Evolutionary conservation across 179 eudicot genomes (phyloP), one percentile per base, ranked within the genome.

Genomic region (Corrigiola litoralis): DNA sequence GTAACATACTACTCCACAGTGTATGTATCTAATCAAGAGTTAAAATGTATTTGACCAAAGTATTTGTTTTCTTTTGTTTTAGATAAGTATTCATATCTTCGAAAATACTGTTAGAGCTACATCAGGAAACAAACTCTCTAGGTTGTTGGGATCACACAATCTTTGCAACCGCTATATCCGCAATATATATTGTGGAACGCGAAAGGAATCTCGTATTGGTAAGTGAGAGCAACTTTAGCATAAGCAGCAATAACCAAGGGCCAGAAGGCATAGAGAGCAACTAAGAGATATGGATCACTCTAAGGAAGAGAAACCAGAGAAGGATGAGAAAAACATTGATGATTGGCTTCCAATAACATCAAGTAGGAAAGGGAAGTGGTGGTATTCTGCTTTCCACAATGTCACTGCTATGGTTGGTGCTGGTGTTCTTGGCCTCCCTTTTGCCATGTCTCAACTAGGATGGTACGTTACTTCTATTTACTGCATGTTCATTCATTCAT

Each of bases 391-490:
- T 41, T 72, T 67, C 17, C 80, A 76, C 42, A 76, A 76, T 67
- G 67, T 76, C 21, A 76, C 80, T 10, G 72, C 76, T 18, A 71
- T 76, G 68, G 80, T 76, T 36, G 80, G 80, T 18, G 80, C 80
- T 23, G 80, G 80, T 51, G 72, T 76, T 50, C 80, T 76, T 58
- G 81, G 81, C 18, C 77, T 77, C 6, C 81, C 81, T 48, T 77
- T 28, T 34, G 81, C 77, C 48, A 77, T 77, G 81, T 73, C 81
- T 40, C 68, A 77, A 68, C 81, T 77, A 23, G 77, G 81, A 68
- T 77, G 81, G 78, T 74, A 54, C 10, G 0, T 59, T 32, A n/a
- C 1, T 37, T 21, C 16, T 10, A 9, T 20, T 16, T 29, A 10
- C 6, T 29, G 17, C 29, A 2, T 40, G 13, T 49, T 18, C 6